These are phyloP conservation scores for Huntiella decipiens DNA, from an alignment of 2,329 filamentous ascomycete species.

Conservation along the genomic window DNA sequence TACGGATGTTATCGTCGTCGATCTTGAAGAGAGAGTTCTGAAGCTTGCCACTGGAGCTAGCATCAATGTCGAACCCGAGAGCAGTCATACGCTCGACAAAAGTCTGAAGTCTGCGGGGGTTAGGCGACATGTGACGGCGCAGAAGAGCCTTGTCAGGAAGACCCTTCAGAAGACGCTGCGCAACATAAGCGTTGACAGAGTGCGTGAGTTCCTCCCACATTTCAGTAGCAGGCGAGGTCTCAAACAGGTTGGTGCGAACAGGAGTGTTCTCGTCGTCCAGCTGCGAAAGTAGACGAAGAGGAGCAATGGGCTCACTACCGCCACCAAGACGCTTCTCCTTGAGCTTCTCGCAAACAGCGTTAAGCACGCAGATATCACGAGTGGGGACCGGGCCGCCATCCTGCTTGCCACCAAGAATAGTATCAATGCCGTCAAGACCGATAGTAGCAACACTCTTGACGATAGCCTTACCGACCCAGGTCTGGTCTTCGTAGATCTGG, in stretches of 20 bases:
- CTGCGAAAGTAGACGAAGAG: constrained; percentile 77
- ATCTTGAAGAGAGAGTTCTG: constrained; percentile 94
- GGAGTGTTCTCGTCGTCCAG: constrained; percentile 96
- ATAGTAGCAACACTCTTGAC: constrained; percentile 83
- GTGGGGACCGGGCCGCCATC: constrained; percentile 32
- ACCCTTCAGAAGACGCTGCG: constrained; percentile 58
- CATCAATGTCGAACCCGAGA: constrained; percentile 77
- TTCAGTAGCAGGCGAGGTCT: constrained; percentile 74
- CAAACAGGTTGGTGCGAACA: constrained; percentile 89
- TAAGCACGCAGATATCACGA: constrained; percentile 64
- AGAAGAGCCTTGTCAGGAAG: constrained; percentile 86
- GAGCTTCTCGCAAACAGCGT: constrained; percentile 73
- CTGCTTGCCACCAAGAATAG: constrained; percentile 53
- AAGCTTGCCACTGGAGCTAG: constrained; percentile 69
- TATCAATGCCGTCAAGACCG: constrained; percentile 69
- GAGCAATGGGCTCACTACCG: constrained; percentile 58
- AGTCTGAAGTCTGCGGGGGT: constrained; percentile 69
- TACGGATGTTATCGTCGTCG: constrained; percentile 71
- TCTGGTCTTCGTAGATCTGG: constrained; percentile 61
- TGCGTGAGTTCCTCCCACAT: constrained; percentile 89
- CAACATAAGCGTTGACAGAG: constrained; percentile 79
- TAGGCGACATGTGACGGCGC: constrained; percentile 69
- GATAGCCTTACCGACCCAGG: constrained; percentile 85
- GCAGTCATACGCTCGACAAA: constrained; percentile 87
- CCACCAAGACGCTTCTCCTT: constrained; percentile 71